Conservation (phyloP, 2,329 filamentous ascomycete genomes). For the Pseudogymnoascus sp. region DNA sequence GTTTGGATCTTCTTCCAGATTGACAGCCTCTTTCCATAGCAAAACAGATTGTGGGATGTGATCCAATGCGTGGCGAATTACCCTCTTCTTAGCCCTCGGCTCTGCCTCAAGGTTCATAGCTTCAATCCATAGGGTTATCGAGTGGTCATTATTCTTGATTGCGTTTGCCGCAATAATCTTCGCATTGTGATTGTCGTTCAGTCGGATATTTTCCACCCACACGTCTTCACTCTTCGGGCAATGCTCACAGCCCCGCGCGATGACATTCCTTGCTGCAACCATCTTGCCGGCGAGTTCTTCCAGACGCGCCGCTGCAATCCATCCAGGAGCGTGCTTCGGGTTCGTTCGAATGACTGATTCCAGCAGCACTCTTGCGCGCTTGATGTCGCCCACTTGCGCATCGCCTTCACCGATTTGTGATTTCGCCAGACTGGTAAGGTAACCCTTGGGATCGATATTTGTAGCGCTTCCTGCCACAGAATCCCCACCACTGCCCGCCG, state of each 20-base stretch:
- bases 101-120: slow-evolving; percentile 89
- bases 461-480: slow-evolving; percentile 72
- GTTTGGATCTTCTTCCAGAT: slow-evolving; percentile 81
- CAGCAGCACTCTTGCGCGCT: slow-evolving; percentile 83
- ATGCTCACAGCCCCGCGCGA: slow-evolving; percentile 78
- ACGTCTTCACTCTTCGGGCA: slow-evolving; percentile 92
- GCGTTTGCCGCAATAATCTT: slow-evolving; percentile 93
- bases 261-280: slow-evolving; percentile 80
- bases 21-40: slow-evolving; percentile 97
- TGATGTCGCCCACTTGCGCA: slow-evolving; percentile 86
- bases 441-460: slow-evolving; percentile 90
- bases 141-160: slow-evolving; percentile 83
- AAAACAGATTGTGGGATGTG: slow-evolving; percentile 90
- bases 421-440: slow-evolving; percentile 84
- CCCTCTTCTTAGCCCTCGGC: slow-evolving; percentile 78
- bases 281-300: slow-evolving; percentile 91
- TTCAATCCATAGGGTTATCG: slow-evolving; percentile 86
- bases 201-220: slow-evolving; percentile 90
- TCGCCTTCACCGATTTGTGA: slow-evolving; percentile 73
- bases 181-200: slow-evolving; percentile 87
- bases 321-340: slow-evolving; percentile 86
- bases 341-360: slow-evolving; percentile 98
- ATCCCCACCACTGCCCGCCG: slow-evolving; percentile 61
- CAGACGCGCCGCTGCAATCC: slow-evolving; percentile 87
- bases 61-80: slow-evolving; percentile 83